A percentile compares a stretch with the other conserved stretches of the same genome.
Conservation (phyloP, 345 rosid genomes). For the Jatropha curcas region DNA sequence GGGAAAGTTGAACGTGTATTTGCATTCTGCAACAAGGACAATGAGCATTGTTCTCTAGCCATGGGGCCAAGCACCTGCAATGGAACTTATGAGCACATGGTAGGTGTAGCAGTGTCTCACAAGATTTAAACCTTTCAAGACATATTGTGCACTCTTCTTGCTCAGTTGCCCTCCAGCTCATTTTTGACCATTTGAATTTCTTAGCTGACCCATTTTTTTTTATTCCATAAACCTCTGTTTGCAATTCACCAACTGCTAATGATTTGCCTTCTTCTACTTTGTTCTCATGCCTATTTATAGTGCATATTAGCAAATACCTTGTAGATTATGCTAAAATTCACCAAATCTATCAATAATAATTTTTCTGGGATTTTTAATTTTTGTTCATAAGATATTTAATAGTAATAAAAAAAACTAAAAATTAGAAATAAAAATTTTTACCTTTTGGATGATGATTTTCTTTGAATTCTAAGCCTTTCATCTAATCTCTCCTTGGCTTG, state of each 20-base stretch:
- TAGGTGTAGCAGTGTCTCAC: constrained; percentile 55
- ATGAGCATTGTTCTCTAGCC: constrained; percentile 56
- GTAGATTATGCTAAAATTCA: not conserved
- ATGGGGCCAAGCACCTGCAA: constrained; percentile 58
- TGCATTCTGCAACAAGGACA: constrained; percentile 80
- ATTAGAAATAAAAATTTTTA: not conserved
- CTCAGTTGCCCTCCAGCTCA: constrained; percentile 54
- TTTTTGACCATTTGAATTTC: constrained; percentile 50
- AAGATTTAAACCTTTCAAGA: constrained; percentile 54
- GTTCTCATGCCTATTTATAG: not conserved
- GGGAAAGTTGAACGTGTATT: constrained; percentile 22
- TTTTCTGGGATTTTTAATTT: too few relatives aligned
- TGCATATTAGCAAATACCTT: too few relatives aligned
- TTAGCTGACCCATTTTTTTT: constrained; percentile 33
- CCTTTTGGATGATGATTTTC: constrained; percentile 40
- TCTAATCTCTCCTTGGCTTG: constrained; percentile 84
- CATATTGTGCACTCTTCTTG: constrained; percentile 77
- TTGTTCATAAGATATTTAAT: too few relatives aligned
- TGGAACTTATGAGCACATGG: constrained; percentile 80
- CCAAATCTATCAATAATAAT: not conserved
- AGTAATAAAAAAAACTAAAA: too few relatives aligned
- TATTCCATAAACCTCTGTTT: constrained; percentile 2
- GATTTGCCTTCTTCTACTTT: constrained; percentile 6
- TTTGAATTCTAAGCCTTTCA: constrained; percentile 54
- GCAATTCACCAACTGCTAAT: constrained; percentile 14